These are phyloP conservation scores for Neonectria sp. DNA, from an alignment of 2,329 filamentous ascomycete genomes.

Conservation along the genomic window DNA sequence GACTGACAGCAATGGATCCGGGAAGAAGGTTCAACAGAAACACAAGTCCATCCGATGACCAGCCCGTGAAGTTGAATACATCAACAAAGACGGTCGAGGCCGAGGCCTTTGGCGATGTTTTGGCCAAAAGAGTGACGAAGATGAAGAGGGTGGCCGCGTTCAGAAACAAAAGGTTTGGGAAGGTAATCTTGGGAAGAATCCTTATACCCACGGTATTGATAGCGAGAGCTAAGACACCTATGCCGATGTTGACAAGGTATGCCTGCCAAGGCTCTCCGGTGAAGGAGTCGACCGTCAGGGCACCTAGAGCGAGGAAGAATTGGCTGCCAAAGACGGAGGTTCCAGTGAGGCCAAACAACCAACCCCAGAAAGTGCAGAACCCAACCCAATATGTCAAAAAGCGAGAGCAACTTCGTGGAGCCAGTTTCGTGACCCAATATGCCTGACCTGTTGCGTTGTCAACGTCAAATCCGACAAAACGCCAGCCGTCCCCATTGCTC, in stretches of 20 bases:
- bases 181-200: too few species aligned
- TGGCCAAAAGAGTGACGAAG: constrained; percentile 3
- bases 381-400: constrained; percentile 5
- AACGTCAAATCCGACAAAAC: too few species aligned
- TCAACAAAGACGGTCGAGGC: constrained; percentile 4
- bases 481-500: too few species aligned
- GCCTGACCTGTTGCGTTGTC: too few species aligned
- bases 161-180: too few species aligned
- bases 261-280: neutral
- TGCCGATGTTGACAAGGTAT: neutral
- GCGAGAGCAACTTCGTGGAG: neutral
- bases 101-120: neutral
- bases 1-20: neutral
- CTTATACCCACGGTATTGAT: too few species aligned
- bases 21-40: constrained; percentile 11
- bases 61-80: constrained; percentile 14
- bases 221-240: too few species aligned
- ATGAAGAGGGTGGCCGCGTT: too few species aligned
- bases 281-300: neutral
- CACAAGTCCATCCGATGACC: neutral
- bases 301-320: constrained; percentile 1
- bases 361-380: neutral
- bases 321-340: neutral
- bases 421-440: too few species aligned
- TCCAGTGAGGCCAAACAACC: constrained; percentile 6